phyloP scores from a whole-genome alignment of 768 basidiomycete species.

The Boletus patriciae region DNA sequence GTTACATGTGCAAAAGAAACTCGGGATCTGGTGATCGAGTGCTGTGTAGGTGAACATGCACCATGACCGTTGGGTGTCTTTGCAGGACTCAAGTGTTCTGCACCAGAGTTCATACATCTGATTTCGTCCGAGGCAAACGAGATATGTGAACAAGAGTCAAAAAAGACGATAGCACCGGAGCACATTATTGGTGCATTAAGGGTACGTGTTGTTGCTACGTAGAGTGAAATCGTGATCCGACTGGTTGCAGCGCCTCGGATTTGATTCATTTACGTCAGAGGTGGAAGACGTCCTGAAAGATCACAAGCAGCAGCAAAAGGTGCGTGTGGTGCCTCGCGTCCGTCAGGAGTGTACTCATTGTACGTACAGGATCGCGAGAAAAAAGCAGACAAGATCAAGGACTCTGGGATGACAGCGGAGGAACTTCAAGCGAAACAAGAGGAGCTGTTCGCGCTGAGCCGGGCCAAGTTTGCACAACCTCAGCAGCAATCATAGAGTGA shows the following conservation, averaged over 20 bases:
- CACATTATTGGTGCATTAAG: slow-evolving; percentile 92
- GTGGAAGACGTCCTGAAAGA: slow-evolving; percentile 93
- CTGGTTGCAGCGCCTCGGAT: slow-evolving; percentile 74
- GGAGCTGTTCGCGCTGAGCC: slow-evolving; percentile 87
- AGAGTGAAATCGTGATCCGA: neutral
- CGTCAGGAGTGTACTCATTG: slow-evolving; percentile 3
- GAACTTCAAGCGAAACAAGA: slow-evolving; percentile 88
- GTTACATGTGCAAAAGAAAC: slow-evolving; percentile 93
- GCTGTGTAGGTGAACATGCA: slow-evolving; percentile 90
- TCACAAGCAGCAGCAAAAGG: slow-evolving; percentile 95
- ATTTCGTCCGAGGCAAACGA: slow-evolving; percentile 98
- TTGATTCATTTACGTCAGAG: slow-evolving; percentile 86
- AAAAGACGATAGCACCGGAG: slow-evolving; percentile 98
- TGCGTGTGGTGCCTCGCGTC: slow-evolving; percentile 32
- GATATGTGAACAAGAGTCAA: slow-evolving; percentile 95
- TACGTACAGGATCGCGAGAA: slow-evolving; percentile 75
- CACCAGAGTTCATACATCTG: slow-evolving; percentile 92
- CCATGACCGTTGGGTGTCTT: slow-evolving; percentile 2
- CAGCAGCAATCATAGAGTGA: slow-evolving; percentile 39
- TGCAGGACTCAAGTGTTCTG: slow-evolving; percentile 15
- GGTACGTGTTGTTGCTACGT: slow-evolving; percentile 42
- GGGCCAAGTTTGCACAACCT: slow-evolving; percentile 70
- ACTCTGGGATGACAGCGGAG: slow-evolving; percentile 87
- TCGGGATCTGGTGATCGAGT: slow-evolving; percentile 94
- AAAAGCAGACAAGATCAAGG: slow-evolving; percentile 87